Base-by-base conservation (phyloP, 345 rosid genomes). In the Orychophragmus violaceus region DNA sequence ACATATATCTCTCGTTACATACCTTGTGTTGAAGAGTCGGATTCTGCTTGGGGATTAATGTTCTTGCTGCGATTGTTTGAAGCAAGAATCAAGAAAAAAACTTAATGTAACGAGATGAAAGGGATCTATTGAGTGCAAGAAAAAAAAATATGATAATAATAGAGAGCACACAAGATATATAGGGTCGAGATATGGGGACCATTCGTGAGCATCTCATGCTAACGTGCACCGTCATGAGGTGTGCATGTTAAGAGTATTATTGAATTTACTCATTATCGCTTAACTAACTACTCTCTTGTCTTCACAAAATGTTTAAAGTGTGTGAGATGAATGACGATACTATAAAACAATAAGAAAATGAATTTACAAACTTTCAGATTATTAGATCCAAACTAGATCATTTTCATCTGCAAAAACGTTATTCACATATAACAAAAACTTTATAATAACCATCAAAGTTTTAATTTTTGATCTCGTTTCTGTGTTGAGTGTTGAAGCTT, bases 191-290 rank as follows among this genome's bases (percentile, higher is more conserved):
- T 76, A 72, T 64, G 86, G 89, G 95, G 88, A 83, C 91, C 95
- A 76, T 70, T 54, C 6, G 28, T 36, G 30, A 86, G 78, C 58
- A 76, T 77, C 86, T 74, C 82, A 84, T 84, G 86, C 88, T 85
- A 91, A 87, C 87, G 76, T 88, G 90, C 85, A 84, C 86, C 85
- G 64, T 82, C 76, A 70, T 74, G 76, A 72, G 76, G 37, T 59
- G 75, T 69, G 63, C 64, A 79, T 66, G 81, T 81, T 68, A 35
- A 61, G 13, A 49, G 50, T 61, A 68, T 62, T 46, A 61, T 62
- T 68, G 59, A 60, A 76, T 67, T 29, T 80, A 70, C 74, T 81
- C 74, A 29, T 77, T 68, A 6, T 56, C 76, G 64, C 76, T n/a
- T n/a, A n/a, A n/a, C n/a, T 71, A 81, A 78, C 85, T 10, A 57